Conservation (phyloP, 768 basidiomycete genomes). For the Tylopilus vinaceipallidus region DNA sequence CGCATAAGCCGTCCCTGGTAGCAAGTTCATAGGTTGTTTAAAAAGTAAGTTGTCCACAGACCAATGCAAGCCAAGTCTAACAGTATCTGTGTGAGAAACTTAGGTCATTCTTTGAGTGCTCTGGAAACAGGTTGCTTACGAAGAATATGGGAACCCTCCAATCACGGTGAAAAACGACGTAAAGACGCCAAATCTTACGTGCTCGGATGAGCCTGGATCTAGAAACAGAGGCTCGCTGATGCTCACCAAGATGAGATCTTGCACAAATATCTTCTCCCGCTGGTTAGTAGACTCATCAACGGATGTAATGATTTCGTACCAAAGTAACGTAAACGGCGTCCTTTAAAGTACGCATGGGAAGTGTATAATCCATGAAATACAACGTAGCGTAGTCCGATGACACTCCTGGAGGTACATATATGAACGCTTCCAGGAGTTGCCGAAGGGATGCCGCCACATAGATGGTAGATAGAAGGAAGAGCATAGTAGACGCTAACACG, state of each 20-base stretch:
- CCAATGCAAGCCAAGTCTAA: constrained; percentile 20
- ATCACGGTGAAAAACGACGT: constrained; percentile 20
- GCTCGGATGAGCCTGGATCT: not conserved
- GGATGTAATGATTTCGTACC: not conserved
- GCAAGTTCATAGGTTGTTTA: not conserved
- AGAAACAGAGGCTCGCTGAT: not conserved
- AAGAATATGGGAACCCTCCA: constrained; percentile 21
- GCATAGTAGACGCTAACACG: constrained; percentile 10
- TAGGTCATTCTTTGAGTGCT: not conserved
- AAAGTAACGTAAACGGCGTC: constrained; percentile 13
- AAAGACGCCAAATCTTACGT: constrained; percentile 22
- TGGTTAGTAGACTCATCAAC: not conserved
- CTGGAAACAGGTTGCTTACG: constrained; percentile 4
- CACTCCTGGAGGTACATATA: constrained; percentile 8
- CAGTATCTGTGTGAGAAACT: constrained; percentile 12
- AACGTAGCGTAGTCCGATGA: constrained; percentile 9
- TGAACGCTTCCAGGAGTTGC: constrained; percentile 17
- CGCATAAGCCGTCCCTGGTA: constrained; percentile 9
- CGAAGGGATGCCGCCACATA: constrained; percentile 15
- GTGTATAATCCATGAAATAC: constrained; percentile 10
- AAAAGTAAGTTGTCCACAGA: not conserved
- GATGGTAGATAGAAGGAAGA: constrained; percentile 10
- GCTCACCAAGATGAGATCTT: constrained; percentile 18
- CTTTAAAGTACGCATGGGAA: constrained; percentile 14
- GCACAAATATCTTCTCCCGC: constrained; percentile 10